These are phyloP conservation scores for Polyporus tsugae DNA, from an alignment of 1,284 basidiomycete species.

Conservation along the genomic window DNA sequence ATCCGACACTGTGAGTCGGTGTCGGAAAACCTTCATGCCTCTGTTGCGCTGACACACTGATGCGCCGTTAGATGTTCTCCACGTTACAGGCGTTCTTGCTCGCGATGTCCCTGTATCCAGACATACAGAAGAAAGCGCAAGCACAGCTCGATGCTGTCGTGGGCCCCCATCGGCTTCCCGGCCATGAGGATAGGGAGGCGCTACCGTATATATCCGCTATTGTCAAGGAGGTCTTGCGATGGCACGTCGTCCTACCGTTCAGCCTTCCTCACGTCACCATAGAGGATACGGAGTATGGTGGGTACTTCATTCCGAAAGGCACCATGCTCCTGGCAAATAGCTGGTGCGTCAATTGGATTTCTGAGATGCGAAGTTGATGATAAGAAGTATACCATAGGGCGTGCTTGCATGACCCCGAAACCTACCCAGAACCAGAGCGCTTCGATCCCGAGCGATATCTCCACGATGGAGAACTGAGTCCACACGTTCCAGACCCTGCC, in stretches of 20 bases:
- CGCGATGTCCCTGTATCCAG: constrained; percentile 42
- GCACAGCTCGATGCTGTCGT: constrained; percentile 44
- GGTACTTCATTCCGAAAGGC: constrained; percentile 37
- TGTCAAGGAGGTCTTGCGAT: constrained; percentile 42
- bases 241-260: constrained; percentile 31
- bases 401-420: constrained; percentile 23
- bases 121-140: constrained; percentile 43
- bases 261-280: constrained; percentile 26
- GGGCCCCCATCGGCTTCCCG: constrained; percentile 41
- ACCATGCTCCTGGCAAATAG: constrained; percentile 29
- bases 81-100: constrained; percentile 37
- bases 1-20: constrained; percentile 18
- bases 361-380: constrained; percentile 7
- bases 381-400: constrained; percentile 19
- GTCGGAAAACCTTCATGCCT: neutral
- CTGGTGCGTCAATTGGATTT: constrained; percentile 26
- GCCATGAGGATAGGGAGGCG: constrained; percentile 37
- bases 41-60: neutral
- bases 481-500: constrained; percentile 17
- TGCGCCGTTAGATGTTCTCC: constrained; percentile 15
- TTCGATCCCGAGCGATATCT: constrained; percentile 32
- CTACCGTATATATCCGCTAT: constrained; percentile 44
- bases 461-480: constrained; percentile 21
- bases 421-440: constrained; percentile 25
- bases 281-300: constrained; percentile 31